Base-by-base conservation (phyloP, 2,329 filamentous ascomycete genomes). In the Sphaerulina populicola region DNA sequence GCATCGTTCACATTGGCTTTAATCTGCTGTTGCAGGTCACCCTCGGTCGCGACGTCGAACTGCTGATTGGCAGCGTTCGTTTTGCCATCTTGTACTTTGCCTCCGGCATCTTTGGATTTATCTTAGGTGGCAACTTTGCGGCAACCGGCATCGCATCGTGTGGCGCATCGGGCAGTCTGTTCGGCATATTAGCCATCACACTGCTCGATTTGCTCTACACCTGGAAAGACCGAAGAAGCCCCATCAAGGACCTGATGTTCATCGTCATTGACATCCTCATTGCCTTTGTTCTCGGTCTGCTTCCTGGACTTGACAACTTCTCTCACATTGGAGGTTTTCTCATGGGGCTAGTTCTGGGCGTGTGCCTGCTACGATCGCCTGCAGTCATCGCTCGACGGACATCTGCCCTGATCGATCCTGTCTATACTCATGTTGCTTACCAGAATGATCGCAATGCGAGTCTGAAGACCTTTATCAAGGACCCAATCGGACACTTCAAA, bases 251-350 rank as follows among this genome's bases (percentile, higher is more conserved):
- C 62, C 73, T 98, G n/a, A 72, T 87, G 47, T 94, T 94, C 68
- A 86, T 97, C 67, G 56, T 90, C 42, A 71, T 96, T 50, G 90
- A 96, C 63, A 81, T 97, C 55, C 73, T 83, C 58, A 89, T 98
- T 58, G 88, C 89, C 0, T 96, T 98, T 65, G 88, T 93, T 12
- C 78, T 98, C 2, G 93, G 93, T 31, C 77, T 98, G 3, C 77
- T 98, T 1, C 93, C 93, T 0, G 91, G 90, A 7, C 72, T 98
- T 42, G 93, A 98, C 74, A 98, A 98, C 69, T 98, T 97, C 69
- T 87, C 88, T 12, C 93, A 98, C 61, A 96, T 98, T 56, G 93
- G 93, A 49, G 93, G 93, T 1, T 96, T 97, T 68, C 71, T 94
- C 45, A 94, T 94, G 82, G 93, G 93, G 1, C 72, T 98, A 6